phyloP scores from a whole-genome alignment of 2,329 filamentous ascomycete species.

The Fusarium chaquense region DNA sequence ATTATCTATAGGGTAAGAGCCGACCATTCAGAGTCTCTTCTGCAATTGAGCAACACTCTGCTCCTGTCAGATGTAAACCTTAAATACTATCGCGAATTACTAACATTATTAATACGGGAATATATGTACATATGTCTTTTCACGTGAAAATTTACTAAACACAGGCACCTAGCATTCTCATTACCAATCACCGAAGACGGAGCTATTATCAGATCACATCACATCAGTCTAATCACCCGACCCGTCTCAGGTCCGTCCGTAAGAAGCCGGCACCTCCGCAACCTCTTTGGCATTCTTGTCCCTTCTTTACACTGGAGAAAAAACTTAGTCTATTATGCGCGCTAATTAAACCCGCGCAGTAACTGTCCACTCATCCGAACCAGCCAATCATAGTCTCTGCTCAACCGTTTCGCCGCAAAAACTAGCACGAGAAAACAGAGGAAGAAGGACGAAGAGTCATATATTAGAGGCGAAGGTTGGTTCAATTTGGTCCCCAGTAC shows the following conservation, averaged over 20 bases:
- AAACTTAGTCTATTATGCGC: conserved; percentile 24
- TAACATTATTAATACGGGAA: neutral
- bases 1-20: neutral
- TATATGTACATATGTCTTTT: neutral
- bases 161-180: neutral
- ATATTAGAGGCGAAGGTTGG: conserved; percentile 16
- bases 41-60: neutral
- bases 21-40: conserved; percentile 18
- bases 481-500: neutral
- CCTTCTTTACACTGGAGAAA: neutral
- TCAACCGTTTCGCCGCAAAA: conserved; percentile 43
- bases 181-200: conserved; percentile 40
- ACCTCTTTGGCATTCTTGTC: conserved; percentile 11
- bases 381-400: conserved; percentile 43
- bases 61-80: neutral
- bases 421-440: conserved; percentile 34
- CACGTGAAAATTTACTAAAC: neutral
- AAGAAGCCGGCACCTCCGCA: conserved; percentile 26
- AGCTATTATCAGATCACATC: conserved; percentile 20
- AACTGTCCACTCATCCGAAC: conserved; percentile 44
- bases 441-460: conserved; percentile 35
- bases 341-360: conserved; percentile 22
- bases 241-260: conserved; percentile 13
- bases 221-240: conserved; percentile 1
- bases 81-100: neutral